Percentiles rank a stretch among this genome's conserved stretches.
These are phyloP conservation scores for Leptomonas seymouri DNA, from an alignment of 208 protist species.

Conservation along the genomic window DNA sequence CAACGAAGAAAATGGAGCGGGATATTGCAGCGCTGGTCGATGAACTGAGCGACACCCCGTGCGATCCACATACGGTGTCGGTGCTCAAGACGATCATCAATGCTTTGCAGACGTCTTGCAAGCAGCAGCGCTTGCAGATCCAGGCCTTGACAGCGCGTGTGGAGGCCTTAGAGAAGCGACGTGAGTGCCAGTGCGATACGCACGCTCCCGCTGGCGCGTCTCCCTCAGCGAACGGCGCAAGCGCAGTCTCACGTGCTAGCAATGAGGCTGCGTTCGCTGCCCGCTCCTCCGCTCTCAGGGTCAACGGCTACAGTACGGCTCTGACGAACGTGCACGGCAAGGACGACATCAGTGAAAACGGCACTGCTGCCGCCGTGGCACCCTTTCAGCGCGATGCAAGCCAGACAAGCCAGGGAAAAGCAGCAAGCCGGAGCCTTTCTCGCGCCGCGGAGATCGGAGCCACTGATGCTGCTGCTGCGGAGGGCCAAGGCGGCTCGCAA, in stretches of 20 bases:
- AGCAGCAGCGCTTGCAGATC: constrained; percentile 37
- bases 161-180: constrained; percentile 53
- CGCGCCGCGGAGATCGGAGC: not conserved
- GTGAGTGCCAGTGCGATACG: constrained; percentile 43
- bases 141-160: constrained; percentile 47
- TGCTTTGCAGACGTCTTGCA: constrained; percentile 35
- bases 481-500: not conserved
- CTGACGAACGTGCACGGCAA: not conserved
- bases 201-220: not conserved
- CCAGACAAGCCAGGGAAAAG: not conserved
- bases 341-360: not conserved
- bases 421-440: constrained; percentile 2
- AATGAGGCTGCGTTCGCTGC: not conserved
- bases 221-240: not conserved
- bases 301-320: constrained; percentile 1
- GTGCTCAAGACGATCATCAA: constrained; percentile 43
- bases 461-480: not conserved
- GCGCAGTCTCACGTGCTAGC: not conserved
- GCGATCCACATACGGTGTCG: constrained; percentile 32
- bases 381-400: constrained; percentile 14
- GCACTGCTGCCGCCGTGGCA: not conserved
- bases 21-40: constrained; percentile 31
- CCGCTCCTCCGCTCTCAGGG: not conserved
- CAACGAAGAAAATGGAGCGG: constrained; percentile 19
- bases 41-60: constrained; percentile 33